Evolutionary conservation across 805 yeast genomes (phyloP), one percentile per base, ranked within the genome.

Genomic region (Candida endomychidarum): DNA sequence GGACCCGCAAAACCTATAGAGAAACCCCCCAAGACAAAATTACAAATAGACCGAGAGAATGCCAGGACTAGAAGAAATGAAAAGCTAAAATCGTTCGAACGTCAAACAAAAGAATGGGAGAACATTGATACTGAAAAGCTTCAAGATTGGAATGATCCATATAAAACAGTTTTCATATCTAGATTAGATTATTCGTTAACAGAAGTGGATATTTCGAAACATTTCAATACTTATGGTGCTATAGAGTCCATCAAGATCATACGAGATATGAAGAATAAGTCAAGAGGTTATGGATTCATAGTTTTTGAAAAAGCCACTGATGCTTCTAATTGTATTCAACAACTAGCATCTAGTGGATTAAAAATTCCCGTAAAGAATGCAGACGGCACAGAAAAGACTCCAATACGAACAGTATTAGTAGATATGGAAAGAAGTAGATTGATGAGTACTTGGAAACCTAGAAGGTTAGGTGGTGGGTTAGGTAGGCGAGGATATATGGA

Each of bases 391-490:
- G 77, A 74, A 6, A 26, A 20, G n/a, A 33, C 26, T 11, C 37
- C 37, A 2, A 15, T 20, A 18, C 63, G 89, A 33, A 63, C 71
- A 4, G 70, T 81, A 6, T 60, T 83, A n/a, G 85, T 82, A 1
- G 95, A 86, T 53, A 73, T 78, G 34, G 93, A 84, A 54, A 59
- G 91, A 42, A 85, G 88, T 2, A 63, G 93, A 33, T 59, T 78
- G 1, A 74, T 76, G 11, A 74, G 82, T 40, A 75, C 72, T 48
- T 86, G 90, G 84, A 74, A 71, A 40, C 93, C 95, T 0, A 57
- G 84, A 50, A 58, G 91, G 43, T 66, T 91, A 2, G 96, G 96
- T 1, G 97, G 97, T 3, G 97, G 97, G 0, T 61, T 86, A n/a
- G 97, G 97, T 3, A 96, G 96, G 1, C 69, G 93, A 40, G 79